phyloP scores from a whole-genome alignment of 768 basidiomycete genomes.

The Paxillus ammoniavirescens region DNA sequence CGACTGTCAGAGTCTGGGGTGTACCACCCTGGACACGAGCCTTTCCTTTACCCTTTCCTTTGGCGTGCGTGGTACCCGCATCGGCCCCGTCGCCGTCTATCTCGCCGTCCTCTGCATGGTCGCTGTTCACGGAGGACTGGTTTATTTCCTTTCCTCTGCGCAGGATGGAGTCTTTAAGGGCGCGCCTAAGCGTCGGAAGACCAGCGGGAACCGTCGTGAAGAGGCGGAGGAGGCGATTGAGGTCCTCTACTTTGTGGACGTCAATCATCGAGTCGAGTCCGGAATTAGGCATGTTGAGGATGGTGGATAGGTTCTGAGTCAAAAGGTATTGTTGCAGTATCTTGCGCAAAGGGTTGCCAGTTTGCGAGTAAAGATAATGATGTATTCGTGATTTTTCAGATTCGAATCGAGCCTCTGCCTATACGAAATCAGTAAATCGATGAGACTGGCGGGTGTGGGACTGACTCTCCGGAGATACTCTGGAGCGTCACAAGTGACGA shows the following conservation, averaged over 20 bases:
- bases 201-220: constrained; percentile 70
- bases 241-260: constrained; percentile 68
- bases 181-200: constrained; percentile 56
- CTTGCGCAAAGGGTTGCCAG: constrained; percentile 61
- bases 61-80: constrained; percentile 32
- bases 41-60: constrained; percentile 59
- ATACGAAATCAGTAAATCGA: constrained; percentile 15
- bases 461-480: constrained; percentile 80
- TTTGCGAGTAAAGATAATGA: constrained; percentile 85
- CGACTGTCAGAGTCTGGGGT: constrained; percentile 49
- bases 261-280: constrained; percentile 90
- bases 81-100: constrained; percentile 36
- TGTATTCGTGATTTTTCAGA: constrained; percentile 83
- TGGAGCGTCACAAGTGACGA: constrained; percentile 75
- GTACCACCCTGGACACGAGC: constrained; percentile 41
- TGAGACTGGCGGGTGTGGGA: constrained; percentile 8
- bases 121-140: constrained; percentile 47
- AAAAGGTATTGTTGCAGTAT: constrained; percentile 81
- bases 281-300: constrained; percentile 79
- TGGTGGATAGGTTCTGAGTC: constrained; percentile 67
- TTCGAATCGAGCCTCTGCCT: constrained; percentile 80
- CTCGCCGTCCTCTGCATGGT: constrained; percentile 34
- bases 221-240: constrained; percentile 76
- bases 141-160: constrained; percentile 81
- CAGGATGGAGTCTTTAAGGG: constrained; percentile 70